These are phyloP conservation scores for Astrephomene gubernaculifera DNA, from an alignment of 139 green algal species.

Conservation along the genomic window DNA sequence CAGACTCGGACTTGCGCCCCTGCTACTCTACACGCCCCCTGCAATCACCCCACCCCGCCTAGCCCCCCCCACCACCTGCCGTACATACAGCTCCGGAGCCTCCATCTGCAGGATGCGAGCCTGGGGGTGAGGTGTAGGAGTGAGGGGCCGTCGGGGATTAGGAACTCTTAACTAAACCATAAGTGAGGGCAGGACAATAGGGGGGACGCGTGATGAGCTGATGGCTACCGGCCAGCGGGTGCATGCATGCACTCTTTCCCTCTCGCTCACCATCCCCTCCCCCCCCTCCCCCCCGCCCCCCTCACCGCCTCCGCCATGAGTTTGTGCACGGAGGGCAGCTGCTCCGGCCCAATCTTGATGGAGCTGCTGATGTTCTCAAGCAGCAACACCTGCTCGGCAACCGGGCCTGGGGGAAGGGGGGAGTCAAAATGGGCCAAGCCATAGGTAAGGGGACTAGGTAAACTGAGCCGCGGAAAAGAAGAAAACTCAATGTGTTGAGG, in stretches of 20 bases:
- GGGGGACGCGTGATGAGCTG: no score
- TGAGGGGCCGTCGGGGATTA: neutral
- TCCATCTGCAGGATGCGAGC: slow-evolving; percentile 82
- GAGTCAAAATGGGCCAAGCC: no score
- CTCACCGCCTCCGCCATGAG: slow-evolving; percentile 82
- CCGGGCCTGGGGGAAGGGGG: slow-evolving; percentile 75
- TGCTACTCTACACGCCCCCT: no score
- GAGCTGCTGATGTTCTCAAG: slow-evolving; percentile 95
- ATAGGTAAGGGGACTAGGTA: no score
- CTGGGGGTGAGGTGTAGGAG: neutral
- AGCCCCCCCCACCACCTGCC: slow-evolving; percentile 58
- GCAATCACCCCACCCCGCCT: neutral
- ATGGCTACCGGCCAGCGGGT: neutral
- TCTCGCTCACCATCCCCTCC: neutral
- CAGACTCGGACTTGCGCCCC: no score
- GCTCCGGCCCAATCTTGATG: slow-evolving; percentile 82
- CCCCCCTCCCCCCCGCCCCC: neutral
- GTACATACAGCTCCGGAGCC: slow-evolving; percentile 90
- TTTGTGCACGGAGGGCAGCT: slow-evolving; percentile 87
- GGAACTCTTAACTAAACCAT: no score
- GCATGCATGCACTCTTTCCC: neutral
- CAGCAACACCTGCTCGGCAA: slow-evolving; percentile 89
- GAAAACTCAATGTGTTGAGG: no score
- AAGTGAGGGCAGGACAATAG: no score
- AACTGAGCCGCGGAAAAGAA: no score